These are phyloP conservation scores for Paxillus involutus DNA, from an alignment of 768 basidiomycete genomes.

Conservation along the genomic window DNA sequence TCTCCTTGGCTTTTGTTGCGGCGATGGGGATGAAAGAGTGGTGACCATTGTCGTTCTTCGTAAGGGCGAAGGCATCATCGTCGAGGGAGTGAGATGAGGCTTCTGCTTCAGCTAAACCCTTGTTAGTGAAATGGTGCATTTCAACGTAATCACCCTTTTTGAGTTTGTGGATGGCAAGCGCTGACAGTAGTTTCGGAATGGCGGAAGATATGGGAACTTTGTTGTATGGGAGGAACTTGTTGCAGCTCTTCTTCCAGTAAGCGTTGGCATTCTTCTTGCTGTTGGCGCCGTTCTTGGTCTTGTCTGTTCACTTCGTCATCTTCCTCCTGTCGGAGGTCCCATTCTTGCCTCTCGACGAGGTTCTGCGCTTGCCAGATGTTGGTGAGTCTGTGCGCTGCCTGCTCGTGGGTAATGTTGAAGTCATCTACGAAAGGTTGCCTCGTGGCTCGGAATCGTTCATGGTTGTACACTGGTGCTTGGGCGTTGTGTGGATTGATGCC, in stretches of 20 bases:
- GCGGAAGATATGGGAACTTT: neutral
- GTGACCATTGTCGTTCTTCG: neutral
- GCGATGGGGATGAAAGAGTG: neutral
- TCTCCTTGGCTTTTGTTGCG: neutral
- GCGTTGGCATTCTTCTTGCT: neutral
- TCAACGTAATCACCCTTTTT: neutral
- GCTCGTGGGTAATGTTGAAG: neutral
- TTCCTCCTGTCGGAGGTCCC: neutral
- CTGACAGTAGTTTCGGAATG: neutral
- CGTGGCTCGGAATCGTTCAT: neutral
- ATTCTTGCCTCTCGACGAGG: neutral
- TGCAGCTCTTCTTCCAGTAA: neutral
- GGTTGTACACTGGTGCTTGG: neutral
- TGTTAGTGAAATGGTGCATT: conserved; percentile 5
- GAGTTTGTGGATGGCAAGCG: neutral
- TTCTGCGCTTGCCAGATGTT: neutral
- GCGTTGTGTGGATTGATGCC: neutral
- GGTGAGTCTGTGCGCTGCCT: neutral
- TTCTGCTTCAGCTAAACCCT: neutral
- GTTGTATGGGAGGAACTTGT: neutral
- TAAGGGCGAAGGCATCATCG: neutral
- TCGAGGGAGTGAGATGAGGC: neutral
- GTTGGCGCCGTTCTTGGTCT: neutral
- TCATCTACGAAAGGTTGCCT: neutral
- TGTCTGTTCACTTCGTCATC: neutral